These are phyloP conservation scores for Stemphylium lycopersici DNA, from an alignment of 2,329 filamentous ascomycete genomes.

Conservation along the genomic window DNA sequence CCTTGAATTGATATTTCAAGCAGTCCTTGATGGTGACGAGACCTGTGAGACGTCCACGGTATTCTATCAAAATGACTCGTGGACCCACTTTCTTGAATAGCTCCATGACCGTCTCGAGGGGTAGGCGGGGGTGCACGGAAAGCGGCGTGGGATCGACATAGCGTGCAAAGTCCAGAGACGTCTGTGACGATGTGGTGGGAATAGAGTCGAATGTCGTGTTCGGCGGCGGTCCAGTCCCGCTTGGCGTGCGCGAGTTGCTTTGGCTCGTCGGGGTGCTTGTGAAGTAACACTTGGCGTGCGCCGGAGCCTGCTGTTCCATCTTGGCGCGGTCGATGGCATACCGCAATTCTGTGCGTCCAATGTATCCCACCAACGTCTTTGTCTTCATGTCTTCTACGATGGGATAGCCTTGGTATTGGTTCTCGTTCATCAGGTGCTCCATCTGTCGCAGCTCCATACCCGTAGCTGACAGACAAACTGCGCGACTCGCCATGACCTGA, in stretches of 20 bases:
- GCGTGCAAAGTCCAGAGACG: conserved; percentile 76
- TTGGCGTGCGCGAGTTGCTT: conserved; percentile 31
- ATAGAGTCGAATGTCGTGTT: conserved; percentile 65
- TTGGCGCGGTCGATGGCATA: conserved; percentile 87
- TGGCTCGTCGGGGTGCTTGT: conserved; percentile 46
- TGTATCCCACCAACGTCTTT: conserved; percentile 84
- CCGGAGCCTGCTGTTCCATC: conserved; percentile 64
- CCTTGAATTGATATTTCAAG: conserved; percentile 95
- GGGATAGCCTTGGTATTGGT: conserved; percentile 90
- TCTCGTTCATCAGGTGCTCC: conserved; percentile 76
- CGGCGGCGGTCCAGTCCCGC: conserved; percentile 22
- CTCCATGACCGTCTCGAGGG: conserved; percentile 97
- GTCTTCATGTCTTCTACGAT: conserved; percentile 76
- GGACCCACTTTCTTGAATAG: conserved; percentile 98
- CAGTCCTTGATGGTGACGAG: conserved; percentile 97
- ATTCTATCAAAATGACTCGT: conserved; percentile 89
- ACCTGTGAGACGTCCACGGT: conserved; percentile 80
- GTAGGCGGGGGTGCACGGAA: conserved; percentile 86
- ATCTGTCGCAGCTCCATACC: conserved; percentile 78
- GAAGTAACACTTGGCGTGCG: conserved; percentile 77
- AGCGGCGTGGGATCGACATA: conserved; percentile 91
- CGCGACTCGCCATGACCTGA: conserved; percentile 80
- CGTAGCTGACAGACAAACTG: conserved; percentile 74
- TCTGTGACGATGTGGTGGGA: conserved; percentile 60
- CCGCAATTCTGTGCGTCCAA: conserved; percentile 86